Evolutionary conservation across 2,329 filamentous ascomycete species (phyloP).

Genomic region (Sarocladiaceae sp.): DNA sequence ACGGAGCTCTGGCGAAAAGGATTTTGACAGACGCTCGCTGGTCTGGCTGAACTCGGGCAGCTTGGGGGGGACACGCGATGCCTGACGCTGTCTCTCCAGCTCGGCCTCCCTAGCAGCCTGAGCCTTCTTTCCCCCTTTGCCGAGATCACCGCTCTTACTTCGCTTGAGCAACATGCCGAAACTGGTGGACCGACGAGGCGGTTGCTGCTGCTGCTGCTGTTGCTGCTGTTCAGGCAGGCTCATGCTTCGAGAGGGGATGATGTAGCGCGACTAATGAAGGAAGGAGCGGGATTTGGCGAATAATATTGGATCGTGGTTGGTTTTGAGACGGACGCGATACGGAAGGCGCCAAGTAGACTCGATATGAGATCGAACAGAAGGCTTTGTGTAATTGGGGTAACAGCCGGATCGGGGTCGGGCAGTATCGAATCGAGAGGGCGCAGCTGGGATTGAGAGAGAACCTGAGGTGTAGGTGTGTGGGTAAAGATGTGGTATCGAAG

Average conservation of each 20-base stretch:
- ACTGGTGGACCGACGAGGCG: conserved; percentile 31
- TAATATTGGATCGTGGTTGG: no score
- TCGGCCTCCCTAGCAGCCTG: conserved; percentile 46
- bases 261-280: conserved; percentile 9
- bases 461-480: not conserved
- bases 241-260: conserved; percentile 23
- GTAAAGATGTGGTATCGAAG: not conserved
- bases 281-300: not conserved
- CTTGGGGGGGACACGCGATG: conserved; percentile 42
- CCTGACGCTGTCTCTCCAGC: conserved; percentile 44
- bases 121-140: conserved; percentile 53
- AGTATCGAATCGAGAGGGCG: no score
- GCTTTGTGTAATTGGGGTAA: no score
- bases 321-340: no score
- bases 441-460: no score
- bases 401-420: no score
- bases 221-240: conserved; percentile 14
- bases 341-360: no score
- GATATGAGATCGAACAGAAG: no score
- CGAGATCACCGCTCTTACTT: conserved; percentile 61
- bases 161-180: conserved; percentile 59
- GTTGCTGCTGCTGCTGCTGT: conserved; percentile 11
- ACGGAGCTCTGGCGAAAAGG: conserved; percentile 46
- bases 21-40: conserved; percentile 39
- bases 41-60: conserved; percentile 47